A percentile compares a stretch with the other conserved stretches of the same genome.
Evolutionary conservation across 1,139 yeast genomes (phyloP).

Genomic region (Kazachstania sp.): DNA sequence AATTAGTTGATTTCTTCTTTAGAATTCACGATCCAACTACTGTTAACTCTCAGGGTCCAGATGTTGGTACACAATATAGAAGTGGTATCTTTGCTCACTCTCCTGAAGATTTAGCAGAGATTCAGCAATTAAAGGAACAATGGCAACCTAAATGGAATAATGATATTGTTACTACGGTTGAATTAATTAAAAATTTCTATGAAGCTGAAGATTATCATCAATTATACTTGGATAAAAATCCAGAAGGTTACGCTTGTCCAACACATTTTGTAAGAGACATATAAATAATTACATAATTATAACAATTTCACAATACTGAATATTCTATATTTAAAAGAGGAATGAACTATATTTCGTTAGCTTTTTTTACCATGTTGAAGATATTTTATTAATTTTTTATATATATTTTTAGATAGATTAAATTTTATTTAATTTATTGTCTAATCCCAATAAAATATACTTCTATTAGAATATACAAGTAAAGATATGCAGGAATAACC

Average conservation of each 20-base stretch:
- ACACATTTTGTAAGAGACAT: conserved; percentile 60
- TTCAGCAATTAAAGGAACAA: conserved; percentile 37
- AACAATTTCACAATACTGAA: background rate
- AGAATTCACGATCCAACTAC: conserved; percentile 80
- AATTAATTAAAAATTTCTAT: conserved; percentile 63
- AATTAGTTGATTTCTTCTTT: conserved; percentile 75
- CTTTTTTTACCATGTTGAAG: conserved; percentile 11
- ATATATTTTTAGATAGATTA: conserved; percentile 3
- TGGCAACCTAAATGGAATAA: conserved; percentile 51
- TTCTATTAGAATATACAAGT: conserved; percentile 3
- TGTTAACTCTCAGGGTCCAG: conserved; percentile 65
- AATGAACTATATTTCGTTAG: background rate
- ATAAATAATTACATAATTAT: conserved; percentile 1
- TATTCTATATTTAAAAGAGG: background rate
- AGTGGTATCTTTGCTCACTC: conserved; percentile 64
- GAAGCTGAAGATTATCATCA: conserved; percentile 97
- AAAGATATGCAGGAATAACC: conserved; percentile 3
- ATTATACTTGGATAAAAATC: conserved; percentile 65
- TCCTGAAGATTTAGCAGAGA: conserved; percentile 40
- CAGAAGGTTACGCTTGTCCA: conserved; percentile 83
- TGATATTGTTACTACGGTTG: conserved; percentile 57
- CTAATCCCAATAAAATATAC: conserved; percentile 5
- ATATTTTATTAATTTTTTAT: conserved; percentile 7
- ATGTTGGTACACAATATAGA: conserved; percentile 75
- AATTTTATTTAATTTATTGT: background rate